A percentile compares a stretch with the other conserved stretches of the same genome.
Evolutionary conservation across 345 rosid genomes (phyloP).

Genomic region (Turritis glabra): DNA sequence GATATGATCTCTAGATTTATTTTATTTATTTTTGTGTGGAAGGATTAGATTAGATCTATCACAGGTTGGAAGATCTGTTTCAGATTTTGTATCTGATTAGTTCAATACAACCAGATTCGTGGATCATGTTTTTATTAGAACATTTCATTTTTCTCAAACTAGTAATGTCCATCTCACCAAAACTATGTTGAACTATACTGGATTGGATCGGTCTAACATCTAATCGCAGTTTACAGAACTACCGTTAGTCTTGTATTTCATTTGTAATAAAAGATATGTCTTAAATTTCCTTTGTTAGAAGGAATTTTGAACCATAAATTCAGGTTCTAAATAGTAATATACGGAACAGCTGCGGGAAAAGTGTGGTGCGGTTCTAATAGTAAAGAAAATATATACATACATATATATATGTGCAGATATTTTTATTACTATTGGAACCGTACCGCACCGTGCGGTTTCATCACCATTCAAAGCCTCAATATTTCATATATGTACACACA

Average conservation of each 20-base stretch:
- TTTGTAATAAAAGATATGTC: background rate
- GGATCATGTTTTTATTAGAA: background rate
- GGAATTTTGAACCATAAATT: background rate
- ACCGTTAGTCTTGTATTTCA: background rate
- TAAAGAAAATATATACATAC: too few species aligned
- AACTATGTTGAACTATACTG: too few species aligned
- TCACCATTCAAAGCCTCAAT: too few species aligned
- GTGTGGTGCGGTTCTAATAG: too few species aligned
- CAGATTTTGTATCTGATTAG: constrained; percentile 33
- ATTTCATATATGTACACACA: background rate
- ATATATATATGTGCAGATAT: too few species aligned
- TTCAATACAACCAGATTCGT: constrained; percentile 19
- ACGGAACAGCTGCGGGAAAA: too few species aligned
- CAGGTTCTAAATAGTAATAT: too few species aligned
- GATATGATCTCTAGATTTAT: constrained; percentile 16
- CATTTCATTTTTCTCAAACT: constrained; percentile 6
- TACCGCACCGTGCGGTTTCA: too few species aligned
- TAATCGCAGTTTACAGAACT: background rate
- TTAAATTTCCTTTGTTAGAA: background rate
- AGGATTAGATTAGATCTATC: constrained; percentile 34
- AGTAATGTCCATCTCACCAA: background rate
- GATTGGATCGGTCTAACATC: background rate
- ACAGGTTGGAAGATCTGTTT: constrained; percentile 43
- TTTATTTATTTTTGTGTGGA: constrained; percentile 2
- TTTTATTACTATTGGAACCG: too few species aligned